Evolutionary conservation across 2,329 filamentous ascomycete species (phyloP).

Genomic region (Akanthomyces lecanii): DNA sequence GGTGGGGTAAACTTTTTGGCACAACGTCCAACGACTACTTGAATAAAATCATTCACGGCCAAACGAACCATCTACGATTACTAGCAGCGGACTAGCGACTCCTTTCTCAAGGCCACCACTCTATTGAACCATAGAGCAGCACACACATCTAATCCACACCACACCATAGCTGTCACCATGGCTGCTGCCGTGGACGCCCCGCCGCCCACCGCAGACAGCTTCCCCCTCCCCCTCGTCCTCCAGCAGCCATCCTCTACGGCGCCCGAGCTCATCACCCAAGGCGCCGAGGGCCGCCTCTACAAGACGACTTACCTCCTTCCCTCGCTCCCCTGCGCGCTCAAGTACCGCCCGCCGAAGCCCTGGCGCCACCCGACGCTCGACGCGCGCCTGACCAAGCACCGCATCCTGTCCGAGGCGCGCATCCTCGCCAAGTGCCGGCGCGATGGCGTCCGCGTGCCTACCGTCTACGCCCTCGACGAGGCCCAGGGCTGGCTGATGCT

Average conservation of each 20-base stretch:
- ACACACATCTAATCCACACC: not conserved
- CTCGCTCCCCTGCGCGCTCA: constrained; percentile 69
- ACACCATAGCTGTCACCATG: not conserved
- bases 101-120: not conserved
- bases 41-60: not conserved
- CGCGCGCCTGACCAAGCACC: constrained; percentile 76
- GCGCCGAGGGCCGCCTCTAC: constrained; percentile 93
- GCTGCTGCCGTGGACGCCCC: not conserved
- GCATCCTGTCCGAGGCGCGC: constrained; percentile 83
- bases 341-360: constrained; percentile 84
- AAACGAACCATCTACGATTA: not conserved
- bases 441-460: constrained; percentile 78
- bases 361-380: constrained; percentile 92
- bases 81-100: not conserved
- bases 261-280: constrained; percentile 77
- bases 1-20: not conserved
- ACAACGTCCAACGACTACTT: not conserved
- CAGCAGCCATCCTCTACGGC: constrained; percentile 54
- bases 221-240: constrained; percentile 62
- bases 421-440: constrained; percentile 74
- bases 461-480: constrained; percentile 66
- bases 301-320: constrained; percentile 73
- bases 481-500: constrained; percentile 69
- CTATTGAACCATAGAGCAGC: not conserved
- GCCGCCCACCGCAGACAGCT: constrained; percentile 24